These are phyloP conservation scores for Starmerella tilneyi DNA, from an alignment of 805 yeast species.

Conservation along the genomic window DNA sequence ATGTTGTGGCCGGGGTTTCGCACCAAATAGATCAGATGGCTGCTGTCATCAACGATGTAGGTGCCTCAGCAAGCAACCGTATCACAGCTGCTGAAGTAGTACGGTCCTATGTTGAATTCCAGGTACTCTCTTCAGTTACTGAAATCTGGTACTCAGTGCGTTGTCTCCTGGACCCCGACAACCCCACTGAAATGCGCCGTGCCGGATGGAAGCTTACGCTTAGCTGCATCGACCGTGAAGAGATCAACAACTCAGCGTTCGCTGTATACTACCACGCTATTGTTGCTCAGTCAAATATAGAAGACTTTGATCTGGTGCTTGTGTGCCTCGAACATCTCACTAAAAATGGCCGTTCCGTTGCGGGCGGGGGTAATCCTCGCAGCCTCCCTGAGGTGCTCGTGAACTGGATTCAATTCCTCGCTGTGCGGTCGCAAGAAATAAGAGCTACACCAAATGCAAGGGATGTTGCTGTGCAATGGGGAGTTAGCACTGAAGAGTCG, in stretches of 20 bases:
- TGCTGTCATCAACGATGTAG: conserved; percentile 23
- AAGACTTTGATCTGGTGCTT: conserved; percentile 44
- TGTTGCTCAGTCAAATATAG: conserved; percentile 39
- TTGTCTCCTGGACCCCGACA: conserved; percentile 38
- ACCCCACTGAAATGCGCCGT: conserved; percentile 34
- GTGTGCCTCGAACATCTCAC: conserved; percentile 41
- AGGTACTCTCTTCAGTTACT: conserved; percentile 49
- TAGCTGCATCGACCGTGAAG: conserved; percentile 48
- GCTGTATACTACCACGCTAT: conserved; percentile 54
- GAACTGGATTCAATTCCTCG: conserved; percentile 32
- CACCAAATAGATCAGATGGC: conserved; percentile 29
- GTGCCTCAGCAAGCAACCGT: conserved; percentile 27
- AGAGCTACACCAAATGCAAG: conserved; percentile 25
- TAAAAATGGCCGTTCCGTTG: conserved; percentile 37
- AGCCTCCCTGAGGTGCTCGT: conserved; percentile 35
- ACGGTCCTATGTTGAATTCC: conserved; percentile 41
- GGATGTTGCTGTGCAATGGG: conserved; percentile 28
- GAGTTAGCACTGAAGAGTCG: conserved; percentile 26
- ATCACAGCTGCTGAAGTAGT: conserved; percentile 44
- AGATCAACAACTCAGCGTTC: conserved; percentile 39
- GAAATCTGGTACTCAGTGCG: conserved; percentile 67
- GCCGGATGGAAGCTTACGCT: conserved; percentile 45
- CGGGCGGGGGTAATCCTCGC: conserved; percentile 29
- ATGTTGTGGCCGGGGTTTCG: conserved; percentile 30
- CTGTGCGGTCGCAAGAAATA: conserved; percentile 28